Evolutionary conservation across 768 basidiomycete genomes (phyloP).

Genomic region (Suillus decipiens): DNA sequence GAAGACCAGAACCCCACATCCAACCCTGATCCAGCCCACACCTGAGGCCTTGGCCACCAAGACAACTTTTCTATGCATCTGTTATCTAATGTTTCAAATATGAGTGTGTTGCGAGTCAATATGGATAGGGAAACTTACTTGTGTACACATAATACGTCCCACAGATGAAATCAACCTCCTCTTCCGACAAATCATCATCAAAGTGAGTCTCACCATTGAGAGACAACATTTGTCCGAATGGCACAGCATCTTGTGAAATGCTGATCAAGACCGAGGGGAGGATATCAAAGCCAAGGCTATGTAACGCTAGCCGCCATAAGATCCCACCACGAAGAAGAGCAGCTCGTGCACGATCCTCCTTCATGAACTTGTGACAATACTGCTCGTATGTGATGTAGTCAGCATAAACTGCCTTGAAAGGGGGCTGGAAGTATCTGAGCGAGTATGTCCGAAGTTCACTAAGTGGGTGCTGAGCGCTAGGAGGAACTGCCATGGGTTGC

Average conservation of each 20-base stretch:
- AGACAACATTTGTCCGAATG: neutral
- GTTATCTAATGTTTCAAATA: neutral
- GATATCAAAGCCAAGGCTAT: neutral
- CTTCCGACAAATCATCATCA: neutral
- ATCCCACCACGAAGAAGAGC: neutral
- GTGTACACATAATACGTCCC: neutral
- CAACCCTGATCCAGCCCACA: too few relatives aligned
- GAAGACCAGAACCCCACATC: too few relatives aligned
- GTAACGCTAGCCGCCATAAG: neutral
- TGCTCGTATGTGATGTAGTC: neutral
- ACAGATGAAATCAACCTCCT: neutral
- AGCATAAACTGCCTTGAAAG: neutral
- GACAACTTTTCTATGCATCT: too few relatives aligned
- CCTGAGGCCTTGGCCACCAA: too few relatives aligned
- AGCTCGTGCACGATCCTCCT: neutral
- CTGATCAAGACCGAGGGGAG: neutral
- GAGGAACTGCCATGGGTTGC: neutral
- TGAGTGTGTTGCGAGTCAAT: neutral
- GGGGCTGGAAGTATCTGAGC: neutral
- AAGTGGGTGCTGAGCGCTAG: neutral
- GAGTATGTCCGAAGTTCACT: neutral
- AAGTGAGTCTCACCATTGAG: neutral
- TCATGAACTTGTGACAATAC: neutral
- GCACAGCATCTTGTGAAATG: neutral
- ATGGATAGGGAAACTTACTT: neutral